Percentiles rank a stretch among this genome's conserved stretches.
Conservation (phyloP, 2,329 filamentous ascomycete species). For the Chrysoporthe deuterocubensis region DNA sequence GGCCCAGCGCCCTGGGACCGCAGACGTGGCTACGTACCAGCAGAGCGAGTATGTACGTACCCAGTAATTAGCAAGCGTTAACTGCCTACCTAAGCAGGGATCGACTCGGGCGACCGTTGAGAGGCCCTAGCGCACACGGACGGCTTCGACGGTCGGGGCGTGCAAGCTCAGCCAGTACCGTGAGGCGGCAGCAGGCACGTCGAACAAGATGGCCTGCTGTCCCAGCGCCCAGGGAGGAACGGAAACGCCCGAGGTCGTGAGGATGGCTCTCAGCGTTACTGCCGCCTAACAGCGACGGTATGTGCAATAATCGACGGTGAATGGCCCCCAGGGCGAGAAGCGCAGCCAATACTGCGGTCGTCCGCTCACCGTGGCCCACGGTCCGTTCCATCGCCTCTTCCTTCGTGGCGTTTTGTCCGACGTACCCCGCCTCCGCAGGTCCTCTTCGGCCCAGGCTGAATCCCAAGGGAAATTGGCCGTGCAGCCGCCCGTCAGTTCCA, state of each 20-base stretch:
- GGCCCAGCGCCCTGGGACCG: neutral
- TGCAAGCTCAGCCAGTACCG: no score
- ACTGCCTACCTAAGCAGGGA: neutral
- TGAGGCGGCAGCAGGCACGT: no score
- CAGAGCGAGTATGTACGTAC: no score
- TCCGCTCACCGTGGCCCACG: neutral
- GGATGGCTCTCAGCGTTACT: neutral
- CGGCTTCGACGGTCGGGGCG: no score
- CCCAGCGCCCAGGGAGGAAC: no score
- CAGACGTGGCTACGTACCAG: neutral
- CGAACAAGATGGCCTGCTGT: no score
- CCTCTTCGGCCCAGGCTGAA: neutral
- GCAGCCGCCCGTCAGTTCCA: neutral
- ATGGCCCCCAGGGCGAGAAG: no score
- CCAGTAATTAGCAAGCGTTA: no score
- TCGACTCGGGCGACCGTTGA: neutral
- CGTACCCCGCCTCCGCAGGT: neutral
- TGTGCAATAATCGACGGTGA: neutral
- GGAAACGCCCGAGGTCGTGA: no score
- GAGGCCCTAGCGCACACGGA: no score
- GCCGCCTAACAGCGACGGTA: neutral
- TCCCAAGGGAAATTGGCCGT: neutral
- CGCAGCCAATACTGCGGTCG: neutral
- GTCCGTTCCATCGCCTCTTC: constrained; percentile 7
- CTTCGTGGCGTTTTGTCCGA: neutral